Evolutionary conservation across 495 filamentous ascomycete genomes (phyloP).

Genomic region (Geoglossum glabrum): DNA sequence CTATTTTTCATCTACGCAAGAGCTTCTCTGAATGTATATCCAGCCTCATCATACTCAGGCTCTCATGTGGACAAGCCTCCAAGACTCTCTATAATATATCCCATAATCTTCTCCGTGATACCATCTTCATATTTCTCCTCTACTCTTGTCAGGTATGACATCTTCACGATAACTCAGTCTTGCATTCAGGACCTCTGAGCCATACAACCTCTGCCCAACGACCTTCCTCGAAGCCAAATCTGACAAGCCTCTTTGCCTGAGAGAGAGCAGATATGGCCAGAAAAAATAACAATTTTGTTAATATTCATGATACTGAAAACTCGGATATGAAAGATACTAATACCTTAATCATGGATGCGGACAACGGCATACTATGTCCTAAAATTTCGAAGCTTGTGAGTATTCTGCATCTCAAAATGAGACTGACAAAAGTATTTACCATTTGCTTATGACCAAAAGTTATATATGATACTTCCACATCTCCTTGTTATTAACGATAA

Average conservation of each 20-base stretch:
- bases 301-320: slow-evolving; percentile 1
- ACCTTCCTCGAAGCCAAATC: too few species aligned
- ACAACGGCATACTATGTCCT: background rate
- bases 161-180: too few species aligned
- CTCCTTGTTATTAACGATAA: background rate
- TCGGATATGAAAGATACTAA: background rate
- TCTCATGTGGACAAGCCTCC: background rate
- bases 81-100: background rate
- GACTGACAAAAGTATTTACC: background rate
- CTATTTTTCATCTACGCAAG: too few species aligned
- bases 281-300: too few species aligned
- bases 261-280: too few species aligned
- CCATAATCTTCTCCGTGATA: background rate
- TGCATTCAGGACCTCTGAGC: too few species aligned
- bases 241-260: too few species aligned
- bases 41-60: background rate
- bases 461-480: slow-evolving; percentile 1
- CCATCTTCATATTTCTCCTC: background rate
- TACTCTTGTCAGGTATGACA: background rate
- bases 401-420: slow-evolving; percentile 2
- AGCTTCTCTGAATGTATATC: background rate
- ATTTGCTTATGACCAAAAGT: background rate
- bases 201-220: too few species aligned
- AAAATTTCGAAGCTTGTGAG: slow-evolving; percentile 1
- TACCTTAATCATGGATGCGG: slow-evolving; percentile 2